Conservation (phyloP, 768 basidiomycete genomes). For the Suillus brevipes region DNA sequence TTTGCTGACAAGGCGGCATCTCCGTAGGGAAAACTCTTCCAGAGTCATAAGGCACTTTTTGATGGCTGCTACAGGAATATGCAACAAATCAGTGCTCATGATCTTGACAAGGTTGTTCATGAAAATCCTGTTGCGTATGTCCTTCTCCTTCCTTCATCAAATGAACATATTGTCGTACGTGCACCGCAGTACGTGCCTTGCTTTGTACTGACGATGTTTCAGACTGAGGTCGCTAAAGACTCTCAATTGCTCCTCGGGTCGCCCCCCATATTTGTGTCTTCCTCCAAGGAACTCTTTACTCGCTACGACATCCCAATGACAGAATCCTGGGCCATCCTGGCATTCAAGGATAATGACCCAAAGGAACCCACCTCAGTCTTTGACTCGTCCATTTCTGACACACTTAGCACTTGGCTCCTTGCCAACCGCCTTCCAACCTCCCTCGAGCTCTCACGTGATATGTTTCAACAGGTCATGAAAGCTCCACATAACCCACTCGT, state of each 20-base stretch:
- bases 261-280: constrained; percentile 47
- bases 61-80: constrained; percentile 33
- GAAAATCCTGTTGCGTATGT: constrained; percentile 60
- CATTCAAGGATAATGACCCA: constrained; percentile 59
- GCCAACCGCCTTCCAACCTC: constrained; percentile 71
- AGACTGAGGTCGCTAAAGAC: constrained; percentile 60
- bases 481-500: constrained; percentile 74
- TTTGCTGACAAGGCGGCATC: constrained; percentile 78
- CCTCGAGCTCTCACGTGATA: constrained; percentile 72
- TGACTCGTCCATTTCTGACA: constrained; percentile 14
- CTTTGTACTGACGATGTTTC: constrained; percentile 3
- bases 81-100: constrained; percentile 39
- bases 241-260: constrained; percentile 50
- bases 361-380: constrained; percentile 47
- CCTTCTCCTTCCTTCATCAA: constrained; percentile 45
- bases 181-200: neutral
- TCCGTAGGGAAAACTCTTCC: constrained; percentile 48
- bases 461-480: constrained; percentile 87
- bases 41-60: constrained; percentile 2
- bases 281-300: constrained; percentile 32
- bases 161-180: constrained; percentile 36
- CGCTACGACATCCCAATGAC: constrained; percentile 37
- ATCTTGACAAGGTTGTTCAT: constrained; percentile 44
- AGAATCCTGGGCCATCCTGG: constrained; percentile 64
- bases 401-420: constrained; percentile 57